Evolutionary conservation across 805 yeast genomes (phyloP).

Genomic region (Monosporozyma solicola): DNA sequence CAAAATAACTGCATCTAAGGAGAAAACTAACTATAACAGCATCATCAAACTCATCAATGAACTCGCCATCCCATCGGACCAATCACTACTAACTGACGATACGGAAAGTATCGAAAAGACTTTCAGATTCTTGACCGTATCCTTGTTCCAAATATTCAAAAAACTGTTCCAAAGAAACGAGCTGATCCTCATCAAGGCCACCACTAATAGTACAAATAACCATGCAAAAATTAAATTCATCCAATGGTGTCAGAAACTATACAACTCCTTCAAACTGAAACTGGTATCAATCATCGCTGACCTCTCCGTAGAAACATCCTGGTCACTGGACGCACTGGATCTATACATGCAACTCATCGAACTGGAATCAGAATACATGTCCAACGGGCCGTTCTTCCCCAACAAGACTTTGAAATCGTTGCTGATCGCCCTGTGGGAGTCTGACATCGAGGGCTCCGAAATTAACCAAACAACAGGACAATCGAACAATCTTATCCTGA

Average conservation of each 20-base stretch:
- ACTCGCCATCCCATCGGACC: constrained; percentile 6
- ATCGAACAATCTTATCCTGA: constrained; percentile 37
- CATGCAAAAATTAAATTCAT: constrained; percentile 30
- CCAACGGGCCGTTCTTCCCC: constrained; percentile 57
- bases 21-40: constrained; percentile 25
- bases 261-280: constrained; percentile 42
- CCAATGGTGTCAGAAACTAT: constrained; percentile 55
- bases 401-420: constrained; percentile 39
- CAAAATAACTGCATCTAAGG: constrained; percentile 19
- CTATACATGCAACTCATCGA: constrained; percentile 45
- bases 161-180: constrained; percentile 28
- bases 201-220: constrained; percentile 8
- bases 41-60: constrained; percentile 25
- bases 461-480: constrained; percentile 38
- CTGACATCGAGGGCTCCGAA: constrained; percentile 24
- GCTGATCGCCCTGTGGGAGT: constrained; percentile 32
- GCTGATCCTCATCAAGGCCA: constrained; percentile 19
- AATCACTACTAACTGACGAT: no score
- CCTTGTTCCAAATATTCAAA: constrained; percentile 26
- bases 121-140: constrained; percentile 23
- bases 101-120: constrained; percentile 14
- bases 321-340: constrained; percentile 47
- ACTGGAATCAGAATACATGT: constrained; percentile 46
- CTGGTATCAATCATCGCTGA: constrained; percentile 36
- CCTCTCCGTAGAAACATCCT: constrained; percentile 36